Evolutionary conservation across 1,284 basidiomycete species (phyloP).

Genomic region (Phaffia rhodozyma): DNA sequence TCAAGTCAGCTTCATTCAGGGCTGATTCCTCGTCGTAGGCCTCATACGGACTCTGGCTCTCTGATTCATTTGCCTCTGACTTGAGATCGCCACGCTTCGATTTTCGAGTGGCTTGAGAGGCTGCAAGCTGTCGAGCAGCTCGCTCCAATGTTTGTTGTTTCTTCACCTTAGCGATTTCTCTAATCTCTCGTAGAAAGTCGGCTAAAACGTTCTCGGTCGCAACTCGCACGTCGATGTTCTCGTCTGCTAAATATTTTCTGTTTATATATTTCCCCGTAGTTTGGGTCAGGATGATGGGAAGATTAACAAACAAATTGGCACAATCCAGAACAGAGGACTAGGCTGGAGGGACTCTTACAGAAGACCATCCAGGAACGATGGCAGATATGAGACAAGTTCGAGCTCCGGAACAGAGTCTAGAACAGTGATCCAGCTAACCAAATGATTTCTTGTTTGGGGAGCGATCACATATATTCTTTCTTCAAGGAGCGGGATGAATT

Average conservation of each 20-base stretch:
- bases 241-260: conserved; percentile 91
- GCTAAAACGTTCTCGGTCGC: conserved; percentile 82
- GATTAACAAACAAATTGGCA: not conserved
- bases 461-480: conserved; percentile 91
- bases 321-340: not conserved
- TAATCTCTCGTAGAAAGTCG: conserved; percentile 87
- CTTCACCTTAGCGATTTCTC: conserved; percentile 64
- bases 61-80: conserved; percentile 13
- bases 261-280: conserved; percentile 9
- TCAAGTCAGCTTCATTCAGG: not conserved
- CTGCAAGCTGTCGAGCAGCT: conserved; percentile 5
- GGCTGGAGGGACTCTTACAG: conserved; percentile 47
- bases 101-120: conserved; percentile 12
- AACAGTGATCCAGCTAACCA: conserved; percentile 93
- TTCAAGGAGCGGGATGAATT: conserved; percentile 85
- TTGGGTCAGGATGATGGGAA: conserved; percentile 18
- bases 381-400: conserved; percentile 85
- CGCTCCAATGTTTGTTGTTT: conserved; percentile 41
- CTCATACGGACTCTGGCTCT: not conserved
- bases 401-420: conserved; percentile 94
- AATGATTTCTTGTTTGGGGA: conserved; percentile 89
- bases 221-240: conserved; percentile 81
- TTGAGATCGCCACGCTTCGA: conserved; percentile 15
- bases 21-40: conserved; percentile 7
- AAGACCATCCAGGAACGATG: conserved; percentile 87